phyloP scores from a whole-genome alignment of 768 basidiomycete species.

The Kondoa malvinella region DNA sequence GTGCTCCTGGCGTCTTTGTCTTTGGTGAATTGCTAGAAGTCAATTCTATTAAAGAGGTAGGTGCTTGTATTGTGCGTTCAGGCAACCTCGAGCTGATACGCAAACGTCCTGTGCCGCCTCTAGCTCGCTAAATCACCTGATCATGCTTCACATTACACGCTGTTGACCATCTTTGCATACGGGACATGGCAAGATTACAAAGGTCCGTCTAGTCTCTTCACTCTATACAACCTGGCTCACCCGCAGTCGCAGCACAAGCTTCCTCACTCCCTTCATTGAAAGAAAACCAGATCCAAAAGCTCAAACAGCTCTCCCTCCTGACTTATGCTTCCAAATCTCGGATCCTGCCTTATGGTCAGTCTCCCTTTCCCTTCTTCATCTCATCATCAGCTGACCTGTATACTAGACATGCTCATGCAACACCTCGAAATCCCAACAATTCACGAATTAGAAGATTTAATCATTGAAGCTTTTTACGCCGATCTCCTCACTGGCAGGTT shows the following conservation, averaged over 20 bases:
- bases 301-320: slow-evolving; percentile 84
- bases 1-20: slow-evolving; percentile 77
- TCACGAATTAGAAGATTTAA: slow-evolving; percentile 53
- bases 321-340: slow-evolving; percentile 59
- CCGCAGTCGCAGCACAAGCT: slow-evolving; percentile 42
- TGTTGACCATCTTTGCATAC: slow-evolving; percentile 78
- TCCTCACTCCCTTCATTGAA: slow-evolving; percentile 51
- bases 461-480: slow-evolving; percentile 91
- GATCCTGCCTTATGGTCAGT: slow-evolving; percentile 10
- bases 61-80: slow-evolving; percentile 13
- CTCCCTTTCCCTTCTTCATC: slow-evolving; percentile 3
- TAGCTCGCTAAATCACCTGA: slow-evolving; percentile 56
- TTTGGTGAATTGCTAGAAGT: slow-evolving; percentile 75
- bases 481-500: slow-evolving; percentile 77
- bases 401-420: background rate
- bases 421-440: background rate
- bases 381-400: background rate
- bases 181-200: slow-evolving; percentile 70
- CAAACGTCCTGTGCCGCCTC: background rate
- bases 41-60: slow-evolving; percentile 67
- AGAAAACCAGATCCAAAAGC: slow-evolving; percentile 57
- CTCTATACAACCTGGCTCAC: slow-evolving; percentile 13
- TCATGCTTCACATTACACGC: slow-evolving; percentile 43
- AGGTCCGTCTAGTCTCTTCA: slow-evolving; percentile 37
- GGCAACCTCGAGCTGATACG: background rate